A percentile compares a stretch with the other conserved stretches of the same genome.
These are phyloP conservation scores for Termitomyces sp. DNA, from an alignment of 1,284 basidiomycete genomes.

Conservation along the genomic window DNA sequence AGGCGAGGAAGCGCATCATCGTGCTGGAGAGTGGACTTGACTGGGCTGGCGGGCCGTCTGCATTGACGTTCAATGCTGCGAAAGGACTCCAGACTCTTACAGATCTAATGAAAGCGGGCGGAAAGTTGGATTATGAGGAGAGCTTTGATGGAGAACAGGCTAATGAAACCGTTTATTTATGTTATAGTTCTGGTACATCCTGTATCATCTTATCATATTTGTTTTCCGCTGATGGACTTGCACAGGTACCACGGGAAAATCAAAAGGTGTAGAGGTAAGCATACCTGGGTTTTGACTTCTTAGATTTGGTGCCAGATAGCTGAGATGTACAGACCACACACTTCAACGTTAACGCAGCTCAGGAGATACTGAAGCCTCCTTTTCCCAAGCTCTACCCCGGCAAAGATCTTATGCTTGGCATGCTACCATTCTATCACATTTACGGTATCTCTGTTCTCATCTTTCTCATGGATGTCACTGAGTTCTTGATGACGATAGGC, in stretches of 20 bases:
- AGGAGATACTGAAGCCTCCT: conserved; percentile 37
- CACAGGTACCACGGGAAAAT: conserved; percentile 55
- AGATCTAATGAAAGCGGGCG: conserved; percentile 41
- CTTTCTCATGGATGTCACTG: not conserved
- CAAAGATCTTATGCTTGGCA: conserved; percentile 47
- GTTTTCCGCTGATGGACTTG: not conserved
- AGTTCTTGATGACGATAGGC: conserved; percentile 25
- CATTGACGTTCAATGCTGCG: conserved; percentile 26
- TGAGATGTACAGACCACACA: conserved; percentile 52
- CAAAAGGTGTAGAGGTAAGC: conserved; percentile 51
- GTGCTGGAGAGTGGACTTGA: conserved; percentile 40
- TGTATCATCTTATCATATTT: not conserved
- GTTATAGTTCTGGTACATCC: conserved; percentile 50
- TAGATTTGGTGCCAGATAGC: not conserved
- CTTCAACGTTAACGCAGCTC: conserved; percentile 51
- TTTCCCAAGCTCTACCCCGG: conserved; percentile 34
- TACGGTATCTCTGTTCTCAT: conserved; percentile 37
- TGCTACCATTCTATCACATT: conserved; percentile 59
- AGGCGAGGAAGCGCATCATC: conserved; percentile 41
- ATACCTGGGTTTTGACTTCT: not conserved
- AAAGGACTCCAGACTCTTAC: conserved; percentile 30
- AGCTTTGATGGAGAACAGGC: conserved; percentile 36
- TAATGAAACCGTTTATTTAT: conserved; percentile 55
- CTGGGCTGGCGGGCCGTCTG: conserved; percentile 32
- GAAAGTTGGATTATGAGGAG: conserved; percentile 21